phyloP scores from a whole-genome alignment of 768 basidiomycete genomes.

The Mycena leptocephala region DNA sequence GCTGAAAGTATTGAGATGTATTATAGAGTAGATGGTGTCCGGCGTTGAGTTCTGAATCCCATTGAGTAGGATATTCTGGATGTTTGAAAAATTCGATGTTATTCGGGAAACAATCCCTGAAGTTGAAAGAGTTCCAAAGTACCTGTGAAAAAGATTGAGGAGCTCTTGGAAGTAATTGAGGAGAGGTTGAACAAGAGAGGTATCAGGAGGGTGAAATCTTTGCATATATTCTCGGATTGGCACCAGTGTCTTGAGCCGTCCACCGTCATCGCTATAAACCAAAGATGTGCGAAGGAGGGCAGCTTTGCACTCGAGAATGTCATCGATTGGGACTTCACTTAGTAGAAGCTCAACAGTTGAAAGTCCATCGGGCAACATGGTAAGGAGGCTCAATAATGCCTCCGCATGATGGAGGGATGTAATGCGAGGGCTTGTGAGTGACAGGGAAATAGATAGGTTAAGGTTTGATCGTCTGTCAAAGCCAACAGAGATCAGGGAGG shows the following conservation, averaged over 20 bases:
- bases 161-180: too few relatives aligned
- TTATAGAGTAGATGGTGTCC: too few relatives aligned
- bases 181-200: neutral
- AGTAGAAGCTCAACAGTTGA: neutral
- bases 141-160: too few relatives aligned
- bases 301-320: neutral
- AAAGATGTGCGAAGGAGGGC: neutral
- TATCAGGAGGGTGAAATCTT: neutral
- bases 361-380: neutral
- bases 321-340: neutral
- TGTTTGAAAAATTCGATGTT: too few relatives aligned
- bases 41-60: too few relatives aligned
- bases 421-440: neutral
- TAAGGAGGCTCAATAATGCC: neutral
- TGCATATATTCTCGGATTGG: neutral
- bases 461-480: neutral
- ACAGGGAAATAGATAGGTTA: neutral
- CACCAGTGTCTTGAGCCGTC: neutral
- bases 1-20: too few relatives aligned
- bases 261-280: neutral
- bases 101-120: too few relatives aligned
- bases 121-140: too few relatives aligned
- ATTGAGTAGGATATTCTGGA: too few relatives aligned
- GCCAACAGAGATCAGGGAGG: neutral
- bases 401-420: too few relatives aligned